Evolutionary conservation across 345 rosid species (phyloP).

Genomic region (Hevea brasiliensis): DNA sequence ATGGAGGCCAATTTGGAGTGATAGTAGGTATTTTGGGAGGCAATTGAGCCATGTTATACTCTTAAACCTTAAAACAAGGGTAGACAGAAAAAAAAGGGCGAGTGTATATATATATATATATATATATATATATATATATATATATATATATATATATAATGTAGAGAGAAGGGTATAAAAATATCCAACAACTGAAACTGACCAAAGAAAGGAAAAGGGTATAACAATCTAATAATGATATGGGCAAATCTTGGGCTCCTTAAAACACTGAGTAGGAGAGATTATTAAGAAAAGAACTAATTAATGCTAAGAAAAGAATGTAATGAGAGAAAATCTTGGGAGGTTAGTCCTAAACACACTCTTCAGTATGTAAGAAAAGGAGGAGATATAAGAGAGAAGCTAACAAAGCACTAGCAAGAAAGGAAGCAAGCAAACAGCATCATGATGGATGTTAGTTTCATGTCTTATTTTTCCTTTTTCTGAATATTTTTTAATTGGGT

Average conservation of each 20-base stretch:
- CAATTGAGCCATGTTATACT: slow-evolving; percentile 19
- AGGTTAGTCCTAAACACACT: too few species aligned
- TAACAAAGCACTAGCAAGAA: not conserved
- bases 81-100: not conserved
- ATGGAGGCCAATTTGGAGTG: slow-evolving; percentile 25
- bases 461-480: not conserved
- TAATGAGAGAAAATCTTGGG: too few species aligned
- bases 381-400: too few species aligned
- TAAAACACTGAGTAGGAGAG: not conserved
- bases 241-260: slow-evolving; percentile 1
- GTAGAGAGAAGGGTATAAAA: too few species aligned
- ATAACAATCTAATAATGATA: not conserved
- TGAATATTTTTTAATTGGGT: too few species aligned
- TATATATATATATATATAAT: too few species aligned
- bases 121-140: not conserved
- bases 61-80: not conserved
- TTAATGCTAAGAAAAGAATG: too few species aligned
- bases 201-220: too few species aligned
- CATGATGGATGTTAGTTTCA: slow-evolving; percentile 1
- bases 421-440: not conserved
- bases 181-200: too few species aligned
- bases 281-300: not conserved
- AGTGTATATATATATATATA: not conserved
- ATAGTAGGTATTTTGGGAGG: slow-evolving; percentile 31
- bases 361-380: too few species aligned